phyloP scores from a whole-genome alignment of 441 rosid species.

The Gossypium trilobum region DNA sequence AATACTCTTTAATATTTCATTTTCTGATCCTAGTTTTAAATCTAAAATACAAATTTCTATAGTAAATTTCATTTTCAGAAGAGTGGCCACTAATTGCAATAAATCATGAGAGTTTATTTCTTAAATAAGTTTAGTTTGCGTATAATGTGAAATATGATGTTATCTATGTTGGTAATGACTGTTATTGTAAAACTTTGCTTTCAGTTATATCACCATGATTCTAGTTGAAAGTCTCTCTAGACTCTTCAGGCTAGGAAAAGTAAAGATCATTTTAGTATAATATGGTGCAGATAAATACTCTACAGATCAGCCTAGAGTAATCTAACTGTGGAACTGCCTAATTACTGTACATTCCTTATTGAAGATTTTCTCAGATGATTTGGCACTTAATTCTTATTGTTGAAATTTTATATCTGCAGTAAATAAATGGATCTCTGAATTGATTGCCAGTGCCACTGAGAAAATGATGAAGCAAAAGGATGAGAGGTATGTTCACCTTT shows the following conservation, averaged over 20 bases:
- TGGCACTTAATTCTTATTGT: conserved; percentile 11
- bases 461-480: conserved; percentile 97
- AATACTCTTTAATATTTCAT: background rate
- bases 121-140: background rate
- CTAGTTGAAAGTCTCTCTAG: background rate
- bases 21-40: background rate
- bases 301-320: background rate
- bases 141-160: background rate
- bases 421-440: conserved; percentile 80
- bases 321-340: background rate
- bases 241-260: background rate
- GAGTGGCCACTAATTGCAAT: background rate
- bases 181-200: background rate
- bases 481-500: conserved; percentile 52
- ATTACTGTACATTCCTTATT: background rate
- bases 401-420: conserved; percentile 34
- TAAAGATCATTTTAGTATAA: background rate
- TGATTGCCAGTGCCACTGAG: conserved; percentile 85
- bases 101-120: background rate
- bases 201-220: background rate
- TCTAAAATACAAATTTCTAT: background rate
- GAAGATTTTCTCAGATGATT: background rate
- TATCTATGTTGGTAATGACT: background rate
- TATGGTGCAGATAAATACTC: background rate
- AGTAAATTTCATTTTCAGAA: background rate